Conservation (phyloP, 2,329 filamentous ascomycete genomes). For the Pseudopyricularia cyperi region DNA sequence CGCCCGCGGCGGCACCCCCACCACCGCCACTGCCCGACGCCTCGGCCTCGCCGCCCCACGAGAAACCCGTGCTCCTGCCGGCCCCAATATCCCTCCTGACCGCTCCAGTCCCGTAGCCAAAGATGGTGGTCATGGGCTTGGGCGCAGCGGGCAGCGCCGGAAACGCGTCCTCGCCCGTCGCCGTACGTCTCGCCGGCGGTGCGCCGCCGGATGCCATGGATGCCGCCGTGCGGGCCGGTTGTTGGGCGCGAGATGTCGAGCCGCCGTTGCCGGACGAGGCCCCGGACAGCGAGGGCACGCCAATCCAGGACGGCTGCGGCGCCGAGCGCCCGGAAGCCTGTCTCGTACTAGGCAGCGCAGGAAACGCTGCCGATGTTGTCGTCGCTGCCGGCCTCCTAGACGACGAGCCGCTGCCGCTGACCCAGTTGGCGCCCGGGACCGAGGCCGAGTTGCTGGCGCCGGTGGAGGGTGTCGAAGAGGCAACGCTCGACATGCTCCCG, state of each 20-base stretch:
- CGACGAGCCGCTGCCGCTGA: conserved; percentile 11
- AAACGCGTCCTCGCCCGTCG: conserved; percentile 50
- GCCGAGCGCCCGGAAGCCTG: background rate
- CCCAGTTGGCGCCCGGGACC: conserved; percentile 10
- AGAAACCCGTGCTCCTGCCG: conserved; percentile 34
- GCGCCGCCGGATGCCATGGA: background rate
- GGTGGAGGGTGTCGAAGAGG: background rate
- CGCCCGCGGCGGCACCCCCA: conserved; percentile 13
- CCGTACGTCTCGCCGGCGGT: conserved; percentile 1
- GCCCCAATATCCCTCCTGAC: conserved; percentile 40
- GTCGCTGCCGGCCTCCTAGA: conserved; percentile 8
- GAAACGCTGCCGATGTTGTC: conserved; percentile 25
- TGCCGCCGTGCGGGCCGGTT: background rate
- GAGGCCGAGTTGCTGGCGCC: conserved; percentile 13
- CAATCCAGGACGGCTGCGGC: conserved; percentile 10
- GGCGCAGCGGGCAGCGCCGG: conserved; percentile 70
- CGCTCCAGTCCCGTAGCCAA: conserved; percentile 42
- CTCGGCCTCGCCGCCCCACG: conserved; percentile 28
- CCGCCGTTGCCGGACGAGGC: background rate
- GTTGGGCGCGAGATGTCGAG: background rate
- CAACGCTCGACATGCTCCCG: conserved; percentile 18
- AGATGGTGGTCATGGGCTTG: conserved; percentile 51
- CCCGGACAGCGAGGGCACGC: conserved; percentile 3
- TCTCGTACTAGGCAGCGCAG: conserved; percentile 23
- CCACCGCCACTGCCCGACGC: conserved; percentile 6